A percentile compares a stretch with the other conserved stretches of the same genome.
These are phyloP conservation scores for Ophiocordyceps camponoti-leonardi DNA, from an alignment of 2,329 filamentous ascomycete genomes.

Conservation along the genomic window DNA sequence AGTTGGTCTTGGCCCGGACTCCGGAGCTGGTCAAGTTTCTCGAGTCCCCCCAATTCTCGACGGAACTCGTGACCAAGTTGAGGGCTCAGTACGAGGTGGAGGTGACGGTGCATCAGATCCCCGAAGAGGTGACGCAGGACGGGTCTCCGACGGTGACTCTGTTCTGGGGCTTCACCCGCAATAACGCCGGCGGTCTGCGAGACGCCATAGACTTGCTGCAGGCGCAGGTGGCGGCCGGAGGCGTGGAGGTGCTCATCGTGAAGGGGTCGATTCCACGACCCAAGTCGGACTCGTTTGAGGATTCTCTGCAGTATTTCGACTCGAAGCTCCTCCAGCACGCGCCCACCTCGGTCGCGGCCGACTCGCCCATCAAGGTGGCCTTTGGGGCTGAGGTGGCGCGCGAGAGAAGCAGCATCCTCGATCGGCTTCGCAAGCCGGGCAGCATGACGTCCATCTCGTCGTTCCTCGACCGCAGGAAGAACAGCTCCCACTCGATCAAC, in stretches of 20 bases:
- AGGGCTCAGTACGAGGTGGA: constrained; percentile 87
- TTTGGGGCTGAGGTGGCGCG: constrained; percentile 69
- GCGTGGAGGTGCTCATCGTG: constrained; percentile 74
- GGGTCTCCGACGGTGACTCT: constrained; percentile 43
- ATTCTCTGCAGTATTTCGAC: constrained; percentile 91
- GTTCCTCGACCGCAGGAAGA: constrained; percentile 92
- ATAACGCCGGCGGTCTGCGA: constrained; percentile 87
- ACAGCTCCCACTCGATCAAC: constrained; percentile 69
- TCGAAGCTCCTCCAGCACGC: constrained; percentile 92
- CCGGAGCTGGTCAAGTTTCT: constrained; percentile 66
- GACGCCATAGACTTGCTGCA: constrained; percentile 94
- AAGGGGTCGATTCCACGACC: constrained; percentile 95
- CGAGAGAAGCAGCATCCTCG: constrained; percentile 71
- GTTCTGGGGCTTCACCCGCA: constrained; percentile 76
- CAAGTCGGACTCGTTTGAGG: constrained; percentile 96
- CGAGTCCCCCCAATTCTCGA: constrained; percentile 62
- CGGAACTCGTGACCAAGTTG: constrained; percentile 67
- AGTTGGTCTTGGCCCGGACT: constrained; percentile 67
- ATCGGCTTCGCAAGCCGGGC: constrained; percentile 83
- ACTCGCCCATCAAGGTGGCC: constrained; percentile 73
- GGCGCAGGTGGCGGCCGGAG: constrained; percentile 66
- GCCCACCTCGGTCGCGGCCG: constrained; percentile 60
- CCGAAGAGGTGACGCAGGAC: constrained; percentile 39
- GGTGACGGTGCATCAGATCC: constrained; percentile 52
- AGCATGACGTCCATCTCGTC: constrained; percentile 90